A percentile compares a stretch with the other conserved stretches of the same genome.
Evolutionary conservation across 2,329 filamentous ascomycete genomes (phyloP).

Genomic region (Hysterium pulicare): DNA sequence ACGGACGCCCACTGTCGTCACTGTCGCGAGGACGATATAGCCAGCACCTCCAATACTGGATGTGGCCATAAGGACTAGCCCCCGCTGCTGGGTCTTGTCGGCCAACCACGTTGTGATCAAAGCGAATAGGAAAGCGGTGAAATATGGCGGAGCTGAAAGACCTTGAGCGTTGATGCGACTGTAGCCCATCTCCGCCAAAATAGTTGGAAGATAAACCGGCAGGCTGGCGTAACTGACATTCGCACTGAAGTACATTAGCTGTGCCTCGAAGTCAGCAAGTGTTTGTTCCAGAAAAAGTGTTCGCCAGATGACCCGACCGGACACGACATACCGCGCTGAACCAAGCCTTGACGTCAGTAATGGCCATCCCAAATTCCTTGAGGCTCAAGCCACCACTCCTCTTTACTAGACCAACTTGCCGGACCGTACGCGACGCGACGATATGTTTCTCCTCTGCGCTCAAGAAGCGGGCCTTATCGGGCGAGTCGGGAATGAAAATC

Average conservation of each 20-base stretch:
- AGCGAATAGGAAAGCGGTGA: constrained; percentile 37
- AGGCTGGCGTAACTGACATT: constrained; percentile 40
- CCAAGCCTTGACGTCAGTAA: constrained; percentile 32
- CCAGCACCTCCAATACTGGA: constrained; percentile 27
- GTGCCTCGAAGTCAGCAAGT: no score
- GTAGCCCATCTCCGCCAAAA: constrained; percentile 41
- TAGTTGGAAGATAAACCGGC: constrained; percentile 43
- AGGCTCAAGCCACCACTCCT: constrained; percentile 26
- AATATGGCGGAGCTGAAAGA: constrained; percentile 42
- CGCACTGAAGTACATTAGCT: constrained; percentile 39
- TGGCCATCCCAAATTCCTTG: constrained; percentile 25
- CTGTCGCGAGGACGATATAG: constrained; percentile 31
- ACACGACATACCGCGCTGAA: constrained; percentile 25
- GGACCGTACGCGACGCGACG: constrained; percentile 25
- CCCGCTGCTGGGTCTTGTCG: constrained; percentile 36
- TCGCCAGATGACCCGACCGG: not conserved
- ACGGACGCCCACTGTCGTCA: constrained; percentile 24
- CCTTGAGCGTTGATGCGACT: constrained; percentile 40
- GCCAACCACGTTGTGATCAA: constrained; percentile 30
- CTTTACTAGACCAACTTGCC: constrained; percentile 26
- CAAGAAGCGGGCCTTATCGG: constrained; percentile 42
- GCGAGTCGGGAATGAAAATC: constrained; percentile 45
- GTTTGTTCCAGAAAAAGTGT: not conserved
- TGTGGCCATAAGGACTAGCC: constrained; percentile 30
- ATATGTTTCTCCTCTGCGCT: constrained; percentile 39